Base-by-base conservation (phyloP, 352 stramenopile genomes). In the Globisporangium cystogenes region DNA sequence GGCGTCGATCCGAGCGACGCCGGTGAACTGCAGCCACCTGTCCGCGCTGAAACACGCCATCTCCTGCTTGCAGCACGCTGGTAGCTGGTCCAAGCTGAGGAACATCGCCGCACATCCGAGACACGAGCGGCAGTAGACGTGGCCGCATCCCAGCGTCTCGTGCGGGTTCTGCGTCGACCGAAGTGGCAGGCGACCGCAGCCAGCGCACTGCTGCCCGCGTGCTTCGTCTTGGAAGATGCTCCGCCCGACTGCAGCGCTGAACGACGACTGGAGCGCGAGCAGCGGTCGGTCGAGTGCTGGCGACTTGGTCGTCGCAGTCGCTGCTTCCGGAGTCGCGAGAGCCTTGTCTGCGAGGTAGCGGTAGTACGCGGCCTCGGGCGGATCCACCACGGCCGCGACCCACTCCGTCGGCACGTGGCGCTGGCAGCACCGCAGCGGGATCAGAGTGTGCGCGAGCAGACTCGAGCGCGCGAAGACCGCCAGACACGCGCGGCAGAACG, bases 311-410 rank as follows among this genome's bases (percentile, higher is more conserved):
- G 29, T 8, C 10, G 8, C 7, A 10, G 29, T 12, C 10, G 29
- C 10, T 5, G 27, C 10, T 8, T 31, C 10, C 12, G 35, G 7
- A 16, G 35, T 42, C 15, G 1, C 37, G 15, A 1, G 6, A 7
- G 11, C 15, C 29, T 55, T 55, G 20, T 46, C 48, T 24, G 71
- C 12, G 27, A 84, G 48, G 26, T 61, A 74, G 27, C 47, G 49
- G 48, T 86, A 84, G 49, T 79, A 86, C 4, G 42, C 51, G 4
- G 69, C 27, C 61, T 84, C 72, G n/a, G 59, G 52, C 14, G 59
- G 40, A 18, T 67, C 62, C 18, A 84, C 31, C 27, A 76, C 64
- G 14, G 57, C 41, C 0, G 31, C 45, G 15, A 84, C 35, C 42
- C 61, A 65, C 18, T 73, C 61, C 39, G 55, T 7, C 2, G 68